A percentile compares a stretch with the other conserved stretches of the same genome.
These are phyloP conservation scores for Mycena indigotica DNA, from an alignment of 768 basidiomycete species.

Conservation along the genomic window DNA sequence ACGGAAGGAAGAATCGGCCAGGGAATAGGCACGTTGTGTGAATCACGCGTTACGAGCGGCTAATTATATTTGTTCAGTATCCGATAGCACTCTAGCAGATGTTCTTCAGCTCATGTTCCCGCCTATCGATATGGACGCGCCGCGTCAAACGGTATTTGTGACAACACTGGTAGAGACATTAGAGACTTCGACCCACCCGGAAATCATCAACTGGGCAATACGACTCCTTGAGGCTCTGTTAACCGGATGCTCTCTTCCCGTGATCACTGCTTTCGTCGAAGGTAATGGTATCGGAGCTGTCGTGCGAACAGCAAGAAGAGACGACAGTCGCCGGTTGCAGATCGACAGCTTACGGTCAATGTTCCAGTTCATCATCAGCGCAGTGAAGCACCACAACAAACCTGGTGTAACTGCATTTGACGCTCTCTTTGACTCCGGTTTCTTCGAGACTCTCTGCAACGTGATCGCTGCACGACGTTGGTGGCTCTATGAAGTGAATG, in stretches of 20 bases:
- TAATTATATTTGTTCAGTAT: slow-evolving; percentile 15
- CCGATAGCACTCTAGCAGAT: slow-evolving; percentile 37
- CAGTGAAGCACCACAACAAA: background rate
- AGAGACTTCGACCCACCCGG: slow-evolving; percentile 31
- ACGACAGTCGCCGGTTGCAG: slow-evolving; percentile 41
- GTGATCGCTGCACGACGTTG: slow-evolving; percentile 34
- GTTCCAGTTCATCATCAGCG: slow-evolving; percentile 38
- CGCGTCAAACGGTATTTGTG: slow-evolving; percentile 33
- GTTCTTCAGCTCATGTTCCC: slow-evolving; percentile 42
- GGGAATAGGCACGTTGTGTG: slow-evolving; percentile 18
- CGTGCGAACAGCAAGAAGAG: slow-evolving; percentile 35
- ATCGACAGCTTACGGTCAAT: slow-evolving; percentile 42
- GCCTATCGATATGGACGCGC: slow-evolving; percentile 24
- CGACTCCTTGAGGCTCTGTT: slow-evolving; percentile 38
- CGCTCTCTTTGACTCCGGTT: slow-evolving; percentile 38
- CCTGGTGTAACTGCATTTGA: background rate
- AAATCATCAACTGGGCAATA: slow-evolving; percentile 37
- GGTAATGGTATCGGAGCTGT: slow-evolving; percentile 38
- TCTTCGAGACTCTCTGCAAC: slow-evolving; percentile 38
- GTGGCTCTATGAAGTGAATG: slow-evolving; percentile 42
- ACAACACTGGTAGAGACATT: slow-evolving; percentile 34
- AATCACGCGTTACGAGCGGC: background rate
- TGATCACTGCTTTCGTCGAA: slow-evolving; percentile 34
- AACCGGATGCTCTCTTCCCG: slow-evolving; percentile 27
- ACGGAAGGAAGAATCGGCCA: slow-evolving; percentile 36